Conservation (phyloP, 768 basidiomycete species). For the Suillus ampliporus region DNA sequence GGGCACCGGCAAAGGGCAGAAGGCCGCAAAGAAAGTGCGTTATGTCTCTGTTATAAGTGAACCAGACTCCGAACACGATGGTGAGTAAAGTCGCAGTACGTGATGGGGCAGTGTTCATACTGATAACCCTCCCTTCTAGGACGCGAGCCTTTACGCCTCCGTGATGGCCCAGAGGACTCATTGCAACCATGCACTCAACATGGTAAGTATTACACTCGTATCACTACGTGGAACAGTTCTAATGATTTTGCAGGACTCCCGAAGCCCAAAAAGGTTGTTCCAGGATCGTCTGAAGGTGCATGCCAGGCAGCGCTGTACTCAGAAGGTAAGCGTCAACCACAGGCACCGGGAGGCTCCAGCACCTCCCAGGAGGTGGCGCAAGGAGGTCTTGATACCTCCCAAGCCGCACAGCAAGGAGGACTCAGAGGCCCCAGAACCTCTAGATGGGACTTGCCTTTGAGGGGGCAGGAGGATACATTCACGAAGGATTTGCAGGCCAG, state of each 20-base stretch:
- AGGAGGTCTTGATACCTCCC: not conserved
- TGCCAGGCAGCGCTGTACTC: not conserved
- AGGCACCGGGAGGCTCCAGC: not conserved
- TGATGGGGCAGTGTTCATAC: not conserved
- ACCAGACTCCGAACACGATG: not conserved
- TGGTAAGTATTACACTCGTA: not conserved
- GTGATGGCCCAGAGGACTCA: not conserved
- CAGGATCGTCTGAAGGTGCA: not conserved
- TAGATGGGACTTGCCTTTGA: not conserved
- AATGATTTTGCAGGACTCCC: not conserved
- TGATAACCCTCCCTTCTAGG: not conserved
- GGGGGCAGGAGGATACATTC: not conserved
- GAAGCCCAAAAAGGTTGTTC: not conserved
- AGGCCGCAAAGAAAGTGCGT: too few relatives aligned
- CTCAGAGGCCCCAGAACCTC: not conserved
- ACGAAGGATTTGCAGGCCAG: not conserved
- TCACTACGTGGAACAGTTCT: not conserved
- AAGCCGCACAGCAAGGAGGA: not conserved
- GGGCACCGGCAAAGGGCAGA: not conserved
- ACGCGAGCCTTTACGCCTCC: not conserved
- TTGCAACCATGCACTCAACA: not conserved
- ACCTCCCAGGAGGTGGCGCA: constrained; percentile 2
- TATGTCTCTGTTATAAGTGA: too few relatives aligned
- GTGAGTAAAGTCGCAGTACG: not conserved
- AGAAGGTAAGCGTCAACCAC: not conserved